Base-by-base conservation (phyloP, 805 yeast genomes). In the Myxozyma lipomycoides region DNA sequence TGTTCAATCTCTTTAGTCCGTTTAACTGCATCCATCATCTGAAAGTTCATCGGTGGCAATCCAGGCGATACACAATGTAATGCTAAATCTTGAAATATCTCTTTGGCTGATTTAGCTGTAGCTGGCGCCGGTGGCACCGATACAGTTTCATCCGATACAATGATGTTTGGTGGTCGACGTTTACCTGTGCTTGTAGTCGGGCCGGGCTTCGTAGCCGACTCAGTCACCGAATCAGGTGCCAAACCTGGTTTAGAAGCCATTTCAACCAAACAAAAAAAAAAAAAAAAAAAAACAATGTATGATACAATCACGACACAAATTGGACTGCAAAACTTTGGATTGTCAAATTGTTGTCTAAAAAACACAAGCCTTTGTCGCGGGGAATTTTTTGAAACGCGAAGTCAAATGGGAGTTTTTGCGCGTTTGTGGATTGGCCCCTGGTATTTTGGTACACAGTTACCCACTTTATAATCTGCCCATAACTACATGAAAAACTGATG, bases 31-130 rank as follows among this genome's bases (percentile, higher is more conserved):
- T 56, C 63, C 26, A 40, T 34, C 30, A 46, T 51, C 46, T 54
- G 44, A 36, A 36, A 45, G 41, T 51, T 41, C 45, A 51, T 52
- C 17, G 61, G 42, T 15, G 63, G 59, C 28, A 62, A 46, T 15
- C 56, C 57, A 9, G 64, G 65, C 15, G 62, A 58, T 37, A 64
- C 64, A 44, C 67, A 64, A 41, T 64, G 66, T 30, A 64, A 45
- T 19, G 66, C 67, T 22, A 64, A 59, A 32, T 60, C 66, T 45
- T 62, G 61, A 28, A 61, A 64, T 18, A 64, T 61, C 26, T 64
- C 67, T 36, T 59, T 60, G 2, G 67, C 58, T 7, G 58, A 54
- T 40, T 53, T 53, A 3, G 48, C 21, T n/a, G 30, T 35, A 9
- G 40, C 41, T 9, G 45, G 12, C 3, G 21, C 12, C 18, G 22